Evolutionary conservation across 139 green algal species (phyloP).

Genomic region (Ulvella scutata): DNA sequence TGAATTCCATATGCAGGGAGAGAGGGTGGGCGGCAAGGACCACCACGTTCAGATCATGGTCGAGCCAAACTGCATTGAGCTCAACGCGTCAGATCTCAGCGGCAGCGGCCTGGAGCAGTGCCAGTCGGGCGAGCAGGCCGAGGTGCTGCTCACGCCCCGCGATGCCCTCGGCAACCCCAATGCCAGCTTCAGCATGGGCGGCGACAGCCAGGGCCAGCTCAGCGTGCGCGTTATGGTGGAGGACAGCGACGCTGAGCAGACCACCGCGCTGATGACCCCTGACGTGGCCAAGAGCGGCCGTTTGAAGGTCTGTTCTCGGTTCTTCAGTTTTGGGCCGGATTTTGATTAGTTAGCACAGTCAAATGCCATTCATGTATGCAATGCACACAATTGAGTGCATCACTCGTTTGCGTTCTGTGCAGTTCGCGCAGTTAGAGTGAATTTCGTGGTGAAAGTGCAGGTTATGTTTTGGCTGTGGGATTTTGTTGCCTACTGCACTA

Average conservation of each 20-base stretch:
- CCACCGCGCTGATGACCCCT: not conserved
- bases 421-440: no score
- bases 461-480: no score
- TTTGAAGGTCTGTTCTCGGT: no score
- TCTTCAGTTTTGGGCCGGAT: no score
- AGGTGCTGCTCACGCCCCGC: not conserved
- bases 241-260: not conserved
- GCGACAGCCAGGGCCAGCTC: not conserved
- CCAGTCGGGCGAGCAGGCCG: not conserved
- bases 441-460: no score
- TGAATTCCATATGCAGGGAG: not conserved
- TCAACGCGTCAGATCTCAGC: not conserved
- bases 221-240: conserved; percentile 1
- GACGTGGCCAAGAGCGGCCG: not conserved
- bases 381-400: no score
- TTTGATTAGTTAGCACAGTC: no score
- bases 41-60: not conserved
- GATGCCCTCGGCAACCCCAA: not conserved
- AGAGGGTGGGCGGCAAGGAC: not conserved
- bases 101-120: not conserved
- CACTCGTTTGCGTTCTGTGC: no score
- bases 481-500: no score
- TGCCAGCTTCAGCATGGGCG: not conserved
- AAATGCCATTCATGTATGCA: no score
- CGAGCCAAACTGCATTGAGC: not conserved